phyloP scores from a whole-genome alignment of 208 protist species.

The Crithidia sp. region DNA sequence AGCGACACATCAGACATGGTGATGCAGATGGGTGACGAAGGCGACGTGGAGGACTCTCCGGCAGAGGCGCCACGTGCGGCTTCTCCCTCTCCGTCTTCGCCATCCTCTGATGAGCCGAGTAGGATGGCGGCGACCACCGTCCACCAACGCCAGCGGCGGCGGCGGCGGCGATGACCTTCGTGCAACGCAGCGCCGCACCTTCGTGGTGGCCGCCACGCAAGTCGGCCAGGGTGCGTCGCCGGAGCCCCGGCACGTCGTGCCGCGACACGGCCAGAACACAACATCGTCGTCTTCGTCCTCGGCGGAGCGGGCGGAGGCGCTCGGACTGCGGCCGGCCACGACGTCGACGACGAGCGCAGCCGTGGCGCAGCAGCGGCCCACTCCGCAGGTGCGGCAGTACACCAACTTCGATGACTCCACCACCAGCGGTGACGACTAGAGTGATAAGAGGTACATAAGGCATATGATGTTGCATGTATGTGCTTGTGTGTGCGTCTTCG shows the following conservation, averaged over 20 bases:
- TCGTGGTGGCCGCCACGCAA: conserved; percentile 28
- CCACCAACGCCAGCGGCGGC: conserved; percentile 5
- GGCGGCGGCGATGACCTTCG: conserved; percentile 19
- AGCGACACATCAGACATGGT: conserved; percentile 23
- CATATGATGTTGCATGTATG: background rate
- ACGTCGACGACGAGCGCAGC: background rate
- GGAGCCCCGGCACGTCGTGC: conserved; percentile 36
- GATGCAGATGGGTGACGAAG: conserved; percentile 20
- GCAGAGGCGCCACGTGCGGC: background rate
- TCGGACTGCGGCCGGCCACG: conserved; percentile 12
- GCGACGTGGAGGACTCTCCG: background rate
- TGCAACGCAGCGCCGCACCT: conserved; percentile 42
- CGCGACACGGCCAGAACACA: conserved; percentile 48
- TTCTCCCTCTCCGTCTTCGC: background rate
- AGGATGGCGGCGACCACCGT: conserved; percentile 12
- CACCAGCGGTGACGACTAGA: conserved; percentile 12
- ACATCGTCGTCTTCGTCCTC: conserved; percentile 56
- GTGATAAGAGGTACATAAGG: too few relatives aligned
- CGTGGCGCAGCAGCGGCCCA: conserved; percentile 2
- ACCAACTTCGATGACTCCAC: conserved; percentile 20
- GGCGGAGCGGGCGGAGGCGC: conserved; percentile 27
- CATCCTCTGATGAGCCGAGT: background rate
- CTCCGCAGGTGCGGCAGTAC: conserved; percentile 17
- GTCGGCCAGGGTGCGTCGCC: conserved; percentile 17
- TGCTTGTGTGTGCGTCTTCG: background rate